A percentile compares a stretch with the other conserved stretches of the same genome.
Evolutionary conservation across 305 asterid species (phyloP).

Genomic region (Solanum chacoense): DNA sequence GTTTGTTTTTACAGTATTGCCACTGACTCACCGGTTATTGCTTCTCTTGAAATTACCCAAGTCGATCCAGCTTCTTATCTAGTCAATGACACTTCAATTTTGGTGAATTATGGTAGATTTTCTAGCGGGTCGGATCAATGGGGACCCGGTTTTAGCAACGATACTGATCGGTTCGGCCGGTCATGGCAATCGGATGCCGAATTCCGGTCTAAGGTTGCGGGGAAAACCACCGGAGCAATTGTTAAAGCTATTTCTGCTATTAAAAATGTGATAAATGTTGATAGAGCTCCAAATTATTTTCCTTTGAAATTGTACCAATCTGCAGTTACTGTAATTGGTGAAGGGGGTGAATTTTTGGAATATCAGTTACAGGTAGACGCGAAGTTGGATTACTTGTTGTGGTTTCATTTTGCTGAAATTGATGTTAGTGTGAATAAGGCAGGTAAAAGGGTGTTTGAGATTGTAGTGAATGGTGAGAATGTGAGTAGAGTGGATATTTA

Average conservation of each 20-base stretch:
- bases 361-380: slow-evolving; percentile 70
- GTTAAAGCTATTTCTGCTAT: slow-evolving; percentile 45
- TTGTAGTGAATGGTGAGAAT: slow-evolving; percentile 58
- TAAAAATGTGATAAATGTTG: slow-evolving; percentile 39
- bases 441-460: slow-evolving; percentile 83
- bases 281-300: slow-evolving; percentile 59
- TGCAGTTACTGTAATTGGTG: slow-evolving; percentile 39
- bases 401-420: slow-evolving; percentile 92
- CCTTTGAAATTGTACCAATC: slow-evolving; percentile 69
- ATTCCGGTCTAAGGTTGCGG: slow-evolving; percentile 14
- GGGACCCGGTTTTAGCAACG: slow-evolving; percentile 91
- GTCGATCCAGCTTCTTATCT: slow-evolving; percentile 32
- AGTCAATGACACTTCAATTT: slow-evolving; percentile 22
- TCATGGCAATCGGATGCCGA: slow-evolving; percentile 70
- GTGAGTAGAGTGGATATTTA: slow-evolving; percentile 68
- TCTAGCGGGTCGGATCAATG: slow-evolving; percentile 79
- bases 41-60: slow-evolving; percentile 53
- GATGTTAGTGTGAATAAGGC: slow-evolving; percentile 55
- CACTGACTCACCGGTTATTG: slow-evolving; percentile 82
- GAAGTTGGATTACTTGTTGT: slow-evolving; percentile 69
- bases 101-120: slow-evolving; percentile 88
- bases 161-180: slow-evolving; percentile 68
- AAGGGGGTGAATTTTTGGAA: slow-evolving; percentile 47
- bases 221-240: slow-evolving; percentile 17
- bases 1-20: slow-evolving; percentile 91